Base-by-base conservation (phyloP, 345 rosid species). In the Citrus trifoliata region DNA sequence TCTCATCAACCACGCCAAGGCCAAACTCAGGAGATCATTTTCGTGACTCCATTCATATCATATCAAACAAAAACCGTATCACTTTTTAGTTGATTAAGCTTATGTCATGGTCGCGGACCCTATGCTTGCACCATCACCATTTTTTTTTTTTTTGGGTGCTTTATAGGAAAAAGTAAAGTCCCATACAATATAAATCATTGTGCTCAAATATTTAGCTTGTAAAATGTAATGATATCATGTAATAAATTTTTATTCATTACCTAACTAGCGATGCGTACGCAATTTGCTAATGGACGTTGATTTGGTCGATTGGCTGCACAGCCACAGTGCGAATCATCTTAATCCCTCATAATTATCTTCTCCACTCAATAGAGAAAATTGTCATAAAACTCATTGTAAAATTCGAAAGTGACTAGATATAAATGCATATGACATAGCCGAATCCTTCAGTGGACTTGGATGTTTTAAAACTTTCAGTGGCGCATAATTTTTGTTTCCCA, bases 1-100 rank as follows among this genome's bases (percentile, higher is more conserved):
- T 75, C 48, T 68, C 59, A 28, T 63, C 78, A 75, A 13, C 42
- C 70, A 46, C 78, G 78, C 48, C 32, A 64, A 64, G 55, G 42
- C 13, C 62, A 8, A 71, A 30, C 74, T 53, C 74, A 28, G 4
- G 32, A 71, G 62, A 30, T 53, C 58, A 53, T 53, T 53, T 71
- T 51, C 62, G 19, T 27, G 68, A 71, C 28, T 56, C 40, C 10
- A 8, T 56, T 19, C 18, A 9, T 24, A 25, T 24, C 19, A 59
- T 59, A 73, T 66, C 37, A n/a, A 25, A 24, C 27, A 16, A 51
- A 51, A 59, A 35, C 18, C 25, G 30, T 55, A 51, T 21, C 61
- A 22, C 61, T 10, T 30, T 48, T 27, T 71, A 32, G 48, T 70
- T 69, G 27, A 42, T 42, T 46, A 18, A 46, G 25, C 27, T 70